Conservation (phyloP, 768 basidiomycete species). For the Paxillus involutus region DNA sequence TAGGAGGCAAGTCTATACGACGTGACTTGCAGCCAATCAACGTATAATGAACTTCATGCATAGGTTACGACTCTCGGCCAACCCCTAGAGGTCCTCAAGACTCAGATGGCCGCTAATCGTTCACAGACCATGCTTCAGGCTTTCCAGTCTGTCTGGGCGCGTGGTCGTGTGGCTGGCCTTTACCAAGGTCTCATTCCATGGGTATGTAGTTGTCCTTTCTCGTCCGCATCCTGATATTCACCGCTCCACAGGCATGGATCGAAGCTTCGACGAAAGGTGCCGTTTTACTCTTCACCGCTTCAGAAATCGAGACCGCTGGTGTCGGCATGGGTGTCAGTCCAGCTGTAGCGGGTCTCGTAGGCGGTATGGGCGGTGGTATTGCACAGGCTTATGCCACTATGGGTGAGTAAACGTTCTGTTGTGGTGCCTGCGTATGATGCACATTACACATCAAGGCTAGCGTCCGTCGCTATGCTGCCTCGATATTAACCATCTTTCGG, state of each 20-base stretch:
- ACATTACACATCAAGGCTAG: constrained; percentile 17
- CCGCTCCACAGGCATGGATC: constrained; percentile 82
- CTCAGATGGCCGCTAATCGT: constrained; percentile 98
- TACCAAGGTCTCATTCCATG: constrained; percentile 99
- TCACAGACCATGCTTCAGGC: constrained; percentile 89
- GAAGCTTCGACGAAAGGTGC: constrained; percentile 98
- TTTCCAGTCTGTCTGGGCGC: constrained; percentile 81
- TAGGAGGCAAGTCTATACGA: constrained; percentile 65
- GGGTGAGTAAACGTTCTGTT: constrained; percentile 59
- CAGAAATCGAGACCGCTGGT: constrained; percentile 82
- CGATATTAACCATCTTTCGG: constrained; percentile 13
- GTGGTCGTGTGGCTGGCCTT: constrained; percentile 87
- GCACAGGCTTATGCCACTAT: constrained; percentile 99
- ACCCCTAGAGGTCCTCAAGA: constrained; percentile 97
- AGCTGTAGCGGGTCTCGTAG: constrained; percentile 83
- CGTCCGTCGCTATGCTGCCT: constrained; percentile 14
- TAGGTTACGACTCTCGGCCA: constrained; percentile 98
- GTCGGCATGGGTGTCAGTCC: constrained; percentile 71
- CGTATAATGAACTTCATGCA: constrained; percentile 1
- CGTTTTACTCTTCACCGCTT: constrained; percentile 93
- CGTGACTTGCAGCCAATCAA: not conserved
- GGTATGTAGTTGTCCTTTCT: constrained; percentile 48
- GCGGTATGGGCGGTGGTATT: constrained; percentile 97
- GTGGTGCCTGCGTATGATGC: constrained; percentile 13
- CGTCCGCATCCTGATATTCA: not conserved